Base-by-base conservation (phyloP, 768 basidiomycete genomes). In the Podaxis sp. region DNA sequence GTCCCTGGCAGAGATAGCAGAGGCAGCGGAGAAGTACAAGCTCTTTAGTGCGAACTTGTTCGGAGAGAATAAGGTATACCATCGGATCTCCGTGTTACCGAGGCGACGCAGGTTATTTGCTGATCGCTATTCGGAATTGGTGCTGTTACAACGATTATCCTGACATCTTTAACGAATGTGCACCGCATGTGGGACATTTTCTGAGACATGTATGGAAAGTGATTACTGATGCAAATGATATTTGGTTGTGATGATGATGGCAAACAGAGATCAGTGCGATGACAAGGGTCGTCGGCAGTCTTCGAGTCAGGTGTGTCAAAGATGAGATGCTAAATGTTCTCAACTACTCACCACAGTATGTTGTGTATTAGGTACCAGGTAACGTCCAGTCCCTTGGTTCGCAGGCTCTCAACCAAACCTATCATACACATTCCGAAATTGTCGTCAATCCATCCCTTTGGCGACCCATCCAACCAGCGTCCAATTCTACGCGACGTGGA, bases 391-490 rank as follows among this genome's bases (percentile, higher is more conserved):
- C 4, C 18, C 9, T 57, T 57, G 2, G 11, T n/a, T n/a, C 59
- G 59, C 40, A 5, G 36, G 21, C 13, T 54, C n/a, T 61, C 59
- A 2, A 48, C 59, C 4, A 61, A 61, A 48, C 57, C 65, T 4
- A 65, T 78, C 56, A 57, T 82, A 7, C 70, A 73, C 47, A 79
- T 86, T 5, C 79, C 80, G 13, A 77, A 70, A 36, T 72, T 50
- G 23, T 65, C 84, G 5, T 76, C 84, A 54, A 72, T 88, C 10
- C 83, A 82, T 71, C 81, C 80, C 3, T 87, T 88, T 63, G 87
- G 87, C 0, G 80, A 84, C 55, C 72, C 82, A 1, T 68, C 70
- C 2, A 57, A 68, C 72, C 21, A 72, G 75, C 1, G 66, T 67
- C 3, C 84, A 85, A 13, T 76, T 86, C 55, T 89, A 64, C 78